Conservation (phyloP, 1,139 yeast species). For the Trichomonascaceae sp. region DNA sequence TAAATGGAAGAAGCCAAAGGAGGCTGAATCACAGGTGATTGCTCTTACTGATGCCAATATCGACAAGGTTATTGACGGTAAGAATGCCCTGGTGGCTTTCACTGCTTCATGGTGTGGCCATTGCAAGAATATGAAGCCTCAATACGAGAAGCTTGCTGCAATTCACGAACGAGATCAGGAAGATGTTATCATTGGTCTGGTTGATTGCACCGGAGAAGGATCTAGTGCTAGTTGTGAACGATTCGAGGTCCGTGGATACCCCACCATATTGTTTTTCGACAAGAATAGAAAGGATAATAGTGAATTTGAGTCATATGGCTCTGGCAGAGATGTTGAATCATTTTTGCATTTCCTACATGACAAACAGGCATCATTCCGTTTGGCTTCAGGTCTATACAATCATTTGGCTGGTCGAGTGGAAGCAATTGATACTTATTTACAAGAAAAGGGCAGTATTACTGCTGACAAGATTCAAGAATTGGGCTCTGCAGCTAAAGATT, state of each 20-base stretch:
- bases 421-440: conserved; percentile 36
- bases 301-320: conserved; percentile 36
- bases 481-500: conserved; percentile 20
- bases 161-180: conserved; percentile 41
- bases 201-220: conserved; percentile 42
- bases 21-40: conserved; percentile 32
- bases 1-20: conserved; percentile 25
- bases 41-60: conserved; percentile 30
- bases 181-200: conserved; percentile 44
- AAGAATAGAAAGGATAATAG: conserved; percentile 4
- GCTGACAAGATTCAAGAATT: conserved; percentile 21
- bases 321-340: conserved; percentile 39
- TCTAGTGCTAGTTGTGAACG: conserved; percentile 39
- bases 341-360: conserved; percentile 49
- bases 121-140: conserved; percentile 62
- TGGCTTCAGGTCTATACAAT: conserved; percentile 46
- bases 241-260: conserved; percentile 45
- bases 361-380: conserved; percentile 48
- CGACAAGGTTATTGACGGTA: conserved; percentile 23
- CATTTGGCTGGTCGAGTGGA: conserved; percentile 51
- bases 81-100: conserved; percentile 38
- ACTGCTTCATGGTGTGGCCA: conserved; percentile 80
- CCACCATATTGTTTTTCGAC: conserved; percentile 48
- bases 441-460: conserved; percentile 12
- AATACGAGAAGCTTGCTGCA: conserved; percentile 53